Evolutionary conservation across 306 rosid species (phyloP).

Genomic region (Macrotyloma uniflorum): DNA sequence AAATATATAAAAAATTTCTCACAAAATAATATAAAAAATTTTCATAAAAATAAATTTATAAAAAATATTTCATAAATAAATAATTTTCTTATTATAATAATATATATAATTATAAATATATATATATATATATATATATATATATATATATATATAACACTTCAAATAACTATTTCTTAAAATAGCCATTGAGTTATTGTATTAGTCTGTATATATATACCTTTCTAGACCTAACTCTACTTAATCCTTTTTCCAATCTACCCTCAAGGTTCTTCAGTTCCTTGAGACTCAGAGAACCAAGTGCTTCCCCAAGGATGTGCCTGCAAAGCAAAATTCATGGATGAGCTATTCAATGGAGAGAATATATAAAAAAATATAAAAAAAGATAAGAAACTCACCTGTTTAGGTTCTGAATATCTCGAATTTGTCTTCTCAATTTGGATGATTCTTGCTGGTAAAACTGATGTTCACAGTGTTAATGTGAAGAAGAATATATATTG

Average conservation of each 20-base stretch:
- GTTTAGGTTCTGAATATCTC: constrained; percentile 85
- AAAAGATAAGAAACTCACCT: constrained; percentile 41
- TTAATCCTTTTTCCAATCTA: constrained; percentile 92
- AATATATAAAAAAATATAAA: background rate
- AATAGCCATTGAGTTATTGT: too few relatives aligned
- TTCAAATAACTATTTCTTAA: too few relatives aligned
- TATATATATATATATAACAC: too few relatives aligned
- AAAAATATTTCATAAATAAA: too few relatives aligned
- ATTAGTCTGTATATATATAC: too few relatives aligned
- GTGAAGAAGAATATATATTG: background rate
- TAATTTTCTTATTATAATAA: too few relatives aligned
- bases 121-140: too few relatives aligned
- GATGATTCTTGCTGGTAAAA: constrained; percentile 95
- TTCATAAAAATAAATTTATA: too few relatives aligned
- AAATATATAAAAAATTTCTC: too few relatives aligned
- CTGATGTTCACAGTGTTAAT: constrained; percentile 43
- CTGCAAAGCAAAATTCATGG: constrained; percentile 35
- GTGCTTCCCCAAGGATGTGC: constrained; percentile 91
- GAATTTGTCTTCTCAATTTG: constrained; percentile 81
- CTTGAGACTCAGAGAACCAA: constrained; percentile 67
- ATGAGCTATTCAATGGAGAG: background rate
- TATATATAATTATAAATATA: too few relatives aligned
- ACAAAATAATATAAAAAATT: too few relatives aligned
- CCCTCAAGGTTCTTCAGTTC: constrained; percentile 89
- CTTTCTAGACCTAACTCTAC: constrained; percentile 90